These are phyloP conservation scores for Beauveria pseudobassiana DNA, from an alignment of 2,329 filamentous ascomycete genomes.

Conservation along the genomic window DNA sequence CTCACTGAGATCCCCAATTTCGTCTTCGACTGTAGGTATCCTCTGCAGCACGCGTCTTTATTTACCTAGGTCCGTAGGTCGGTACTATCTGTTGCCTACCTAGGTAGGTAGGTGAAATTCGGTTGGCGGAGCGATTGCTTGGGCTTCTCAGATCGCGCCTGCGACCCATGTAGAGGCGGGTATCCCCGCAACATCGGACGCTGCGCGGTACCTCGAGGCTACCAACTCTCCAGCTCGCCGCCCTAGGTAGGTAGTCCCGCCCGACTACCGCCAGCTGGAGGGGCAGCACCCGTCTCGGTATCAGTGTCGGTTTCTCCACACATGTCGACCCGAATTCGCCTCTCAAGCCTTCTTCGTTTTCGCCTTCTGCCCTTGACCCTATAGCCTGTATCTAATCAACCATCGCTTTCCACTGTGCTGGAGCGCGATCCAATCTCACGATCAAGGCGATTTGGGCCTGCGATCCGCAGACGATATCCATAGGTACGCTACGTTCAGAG, in stretches of 20 bases:
- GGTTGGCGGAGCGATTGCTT: background rate
- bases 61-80: too few species aligned
- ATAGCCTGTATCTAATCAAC: background rate
- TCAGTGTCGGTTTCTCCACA: constrained; percentile 9
- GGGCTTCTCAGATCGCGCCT: background rate
- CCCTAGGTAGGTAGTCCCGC: background rate
- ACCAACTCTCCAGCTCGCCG: background rate
- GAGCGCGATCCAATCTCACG: background rate
- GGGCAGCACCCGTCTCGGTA: background rate
- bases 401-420: background rate
- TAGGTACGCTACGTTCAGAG: background rate
- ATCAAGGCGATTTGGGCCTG: constrained; percentile 10
- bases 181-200: background rate
- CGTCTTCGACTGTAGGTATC: too few species aligned
- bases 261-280: background rate
- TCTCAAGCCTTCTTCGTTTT: constrained; percentile 4
- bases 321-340: constrained; percentile 10
- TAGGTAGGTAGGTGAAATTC: background rate
- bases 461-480: constrained; percentile 10
- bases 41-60: too few species aligned
- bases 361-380: background rate
- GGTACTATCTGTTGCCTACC: too few species aligned
- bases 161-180: background rate
- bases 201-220: background rate
- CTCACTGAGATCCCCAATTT: too few species aligned